phyloP scores from a whole-genome alignment of 2,329 filamentous ascomycete genomes.

The Trichoderma atroviride region DNA sequence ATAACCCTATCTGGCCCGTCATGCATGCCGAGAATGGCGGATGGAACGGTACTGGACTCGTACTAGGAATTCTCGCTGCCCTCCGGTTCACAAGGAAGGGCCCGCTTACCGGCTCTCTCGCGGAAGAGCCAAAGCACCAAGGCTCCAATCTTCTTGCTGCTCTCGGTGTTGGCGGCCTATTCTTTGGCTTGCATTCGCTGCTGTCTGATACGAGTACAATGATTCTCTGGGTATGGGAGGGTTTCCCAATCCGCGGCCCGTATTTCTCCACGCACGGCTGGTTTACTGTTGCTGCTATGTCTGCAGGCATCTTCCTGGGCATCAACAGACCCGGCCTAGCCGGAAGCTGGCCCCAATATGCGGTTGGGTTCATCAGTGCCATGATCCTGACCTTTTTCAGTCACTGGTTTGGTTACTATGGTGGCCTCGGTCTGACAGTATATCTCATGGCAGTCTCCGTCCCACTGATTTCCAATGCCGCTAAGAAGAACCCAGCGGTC shows the following conservation, averaged over 20 bases:
- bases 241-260: slow-evolving; percentile 87
- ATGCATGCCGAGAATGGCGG: slow-evolving; percentile 89
- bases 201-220: slow-evolving; percentile 98
- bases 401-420: slow-evolving; percentile 90
- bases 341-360: slow-evolving; percentile 78
- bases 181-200: slow-evolving; percentile 90
- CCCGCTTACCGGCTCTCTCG: slow-evolving; percentile 47
- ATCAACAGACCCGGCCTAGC: slow-evolving; percentile 70
- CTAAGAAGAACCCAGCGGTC: slow-evolving; percentile 72
- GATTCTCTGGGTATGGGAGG: slow-evolving; percentile 98
- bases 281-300: slow-evolving; percentile 85
- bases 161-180: slow-evolving; percentile 76
- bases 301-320: slow-evolving; percentile 74
- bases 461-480: slow-evolving; percentile 73
- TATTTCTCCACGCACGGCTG: slow-evolving; percentile 88
- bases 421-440: slow-evolving; percentile 71
- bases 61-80: slow-evolving; percentile 74
- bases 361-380: slow-evolving; percentile 76
- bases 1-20: slow-evolving; percentile 96
- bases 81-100: slow-evolving; percentile 72
- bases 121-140: slow-evolving; percentile 45
- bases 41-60: slow-evolving; percentile 82
- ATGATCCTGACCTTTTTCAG: slow-evolving; percentile 73
- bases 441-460: slow-evolving; percentile 83
- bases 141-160: slow-evolving; percentile 73